Evolutionary conservation across 305 asterid genomes (phyloP).

Genomic region (Fraxinus sp.): DNA sequence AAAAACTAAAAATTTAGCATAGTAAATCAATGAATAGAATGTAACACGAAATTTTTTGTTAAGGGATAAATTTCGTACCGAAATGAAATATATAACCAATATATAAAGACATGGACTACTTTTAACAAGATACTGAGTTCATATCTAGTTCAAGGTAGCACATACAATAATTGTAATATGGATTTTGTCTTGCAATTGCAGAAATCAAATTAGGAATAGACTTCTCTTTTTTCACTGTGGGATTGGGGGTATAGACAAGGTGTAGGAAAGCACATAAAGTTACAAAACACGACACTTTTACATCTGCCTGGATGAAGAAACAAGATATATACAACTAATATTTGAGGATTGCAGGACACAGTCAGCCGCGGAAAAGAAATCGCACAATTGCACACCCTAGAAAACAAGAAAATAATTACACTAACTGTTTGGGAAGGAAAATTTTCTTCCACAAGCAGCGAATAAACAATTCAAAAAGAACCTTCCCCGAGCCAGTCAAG

Average conservation of each 20-base stretch:
- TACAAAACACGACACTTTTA: not conserved
- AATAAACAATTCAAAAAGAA: conserved; percentile 1
- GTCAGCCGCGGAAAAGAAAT: not conserved
- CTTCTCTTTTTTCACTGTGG: not conserved
- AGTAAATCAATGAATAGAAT: not conserved
- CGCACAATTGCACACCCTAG: not conserved
- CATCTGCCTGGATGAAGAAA: not conserved
- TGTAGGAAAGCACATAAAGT: not conserved
- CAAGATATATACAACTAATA: not conserved
- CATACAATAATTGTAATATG: not conserved
- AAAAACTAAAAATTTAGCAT: not conserved
- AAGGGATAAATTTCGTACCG: too few species aligned
- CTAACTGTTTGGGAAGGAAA: conserved; percentile 1
- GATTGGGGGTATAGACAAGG: not conserved
- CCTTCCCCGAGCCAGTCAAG: not conserved
- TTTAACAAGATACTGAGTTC: not conserved
- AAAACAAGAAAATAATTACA: not conserved
- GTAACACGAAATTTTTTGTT: not conserved
- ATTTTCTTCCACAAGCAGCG: not conserved
- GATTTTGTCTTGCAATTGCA: not conserved
- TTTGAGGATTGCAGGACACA: not conserved
- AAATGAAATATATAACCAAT: not conserved
- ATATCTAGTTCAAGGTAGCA: not conserved
- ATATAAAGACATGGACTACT: not conserved
- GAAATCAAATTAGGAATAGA: not conserved